Evolutionary conservation across 768 basidiomycete species (phyloP).

Genomic region (Epithele typhae): DNA sequence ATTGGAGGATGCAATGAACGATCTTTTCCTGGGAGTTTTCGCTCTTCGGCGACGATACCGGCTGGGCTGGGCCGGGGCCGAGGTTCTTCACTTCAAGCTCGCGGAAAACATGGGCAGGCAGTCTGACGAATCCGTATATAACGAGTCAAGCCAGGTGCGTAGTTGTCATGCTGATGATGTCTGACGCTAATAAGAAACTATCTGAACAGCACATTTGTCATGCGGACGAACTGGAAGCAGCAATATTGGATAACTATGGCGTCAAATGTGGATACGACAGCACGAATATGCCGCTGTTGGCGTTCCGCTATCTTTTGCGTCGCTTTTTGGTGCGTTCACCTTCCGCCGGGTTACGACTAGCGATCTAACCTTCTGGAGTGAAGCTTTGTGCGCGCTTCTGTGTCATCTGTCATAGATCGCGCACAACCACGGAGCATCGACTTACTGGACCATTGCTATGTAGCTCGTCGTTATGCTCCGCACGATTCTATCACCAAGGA

Average conservation of each 20-base stretch:
- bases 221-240: no score
- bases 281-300: conserved; percentile 56
- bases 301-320: conserved; percentile 61
- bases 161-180: no score
- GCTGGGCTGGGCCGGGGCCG: conserved; percentile 68
- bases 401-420: conserved; percentile 60
- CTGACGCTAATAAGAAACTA: no score
- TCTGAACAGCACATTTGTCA: no score
- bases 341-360: not conserved
- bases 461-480: conserved; percentile 54
- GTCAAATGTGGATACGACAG: conserved; percentile 32
- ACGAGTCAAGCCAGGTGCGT: no score
- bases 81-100: conserved; percentile 42
- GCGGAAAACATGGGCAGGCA: conserved; percentile 12
- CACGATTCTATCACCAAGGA: conserved; percentile 61
- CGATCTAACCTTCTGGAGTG: not conserved
- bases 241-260: conserved; percentile 30
- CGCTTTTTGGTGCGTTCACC: conserved; percentile 48
- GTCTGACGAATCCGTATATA: no score
- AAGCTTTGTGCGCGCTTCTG: conserved; percentile 66
- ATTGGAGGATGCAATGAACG: not conserved
- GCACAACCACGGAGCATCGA: conserved; percentile 50
- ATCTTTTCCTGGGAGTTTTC: conserved; percentile 18
- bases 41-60: conserved; percentile 43
- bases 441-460: conserved; percentile 78